Base-by-base conservation (phyloP, 2,329 filamentous ascomycete species). In the Ceratocystis variospora region DNA sequence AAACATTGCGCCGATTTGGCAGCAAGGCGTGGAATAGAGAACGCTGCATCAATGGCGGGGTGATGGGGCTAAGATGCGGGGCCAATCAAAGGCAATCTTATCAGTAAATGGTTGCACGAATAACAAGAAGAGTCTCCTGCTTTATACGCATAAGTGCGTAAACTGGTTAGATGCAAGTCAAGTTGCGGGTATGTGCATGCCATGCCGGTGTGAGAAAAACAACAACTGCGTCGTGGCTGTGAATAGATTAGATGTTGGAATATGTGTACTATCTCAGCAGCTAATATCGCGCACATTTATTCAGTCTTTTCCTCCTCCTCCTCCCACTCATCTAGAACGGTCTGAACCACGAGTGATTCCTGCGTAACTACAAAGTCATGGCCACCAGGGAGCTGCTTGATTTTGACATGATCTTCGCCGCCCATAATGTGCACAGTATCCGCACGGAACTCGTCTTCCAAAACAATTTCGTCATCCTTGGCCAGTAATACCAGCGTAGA, bases 401-500 rank as follows among this genome's bases (percentile, higher is more conserved):
- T 84, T 53, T 75, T 73, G 5, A 84, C 77, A 15, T 77, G 77
- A 10, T 64, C 67, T 0, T 77, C 76, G 8, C 83, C 81, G 15
- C 80, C 81, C 50, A 82, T 71, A 19, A 84, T 73, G 22, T 79
- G 79, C 66, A 83, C 73, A 2, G 76, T 81, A 55, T 83, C 80
- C 33, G 73, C 72, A 61, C 73, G 73, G 70, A 83, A 84, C 62
- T 80, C 78, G 1, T 75, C 74, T n/a, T 72, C 73, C 68, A 82
- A 75, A 67, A 87, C 79, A 59, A 86, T 75, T 70, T 81, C 77
- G 70, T 85, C 79, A 22, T 75, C 68, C 66, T 75, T 70, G 15
- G 81, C 79, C n/a, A 86, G 74, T 2, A 86, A 71, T 17, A 85
- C 74, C 10, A 79, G 79, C 4, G 79, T 80, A 25, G 78, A 79